Conservation (phyloP, 148 eudicot genomes). For the Chenopodium album region DNA sequence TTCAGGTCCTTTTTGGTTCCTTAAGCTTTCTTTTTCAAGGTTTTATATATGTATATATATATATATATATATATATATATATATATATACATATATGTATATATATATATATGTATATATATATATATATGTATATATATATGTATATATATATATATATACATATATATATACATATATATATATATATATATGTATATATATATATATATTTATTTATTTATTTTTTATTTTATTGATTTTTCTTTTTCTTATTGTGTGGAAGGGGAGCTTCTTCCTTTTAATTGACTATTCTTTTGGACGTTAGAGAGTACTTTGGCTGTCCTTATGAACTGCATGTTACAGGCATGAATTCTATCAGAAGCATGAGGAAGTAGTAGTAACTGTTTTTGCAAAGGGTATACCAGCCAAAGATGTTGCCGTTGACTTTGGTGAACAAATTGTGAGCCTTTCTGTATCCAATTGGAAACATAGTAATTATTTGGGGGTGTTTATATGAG, state of each 20-base stretch:
- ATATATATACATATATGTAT: no score
- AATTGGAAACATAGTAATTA: neutral
- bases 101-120: no score
- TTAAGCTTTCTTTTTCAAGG: neutral
- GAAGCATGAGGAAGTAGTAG: conserved; percentile 95
- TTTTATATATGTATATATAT: no score
- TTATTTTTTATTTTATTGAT: no score
- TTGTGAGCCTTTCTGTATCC: conserved; percentile 42
- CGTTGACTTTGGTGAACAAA: conserved; percentile 92
- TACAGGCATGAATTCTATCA: conserved; percentile 97
- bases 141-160: no score
- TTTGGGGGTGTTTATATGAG: neutral
- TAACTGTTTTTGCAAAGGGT: conserved; percentile 89
- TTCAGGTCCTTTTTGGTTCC: conserved; percentile 53
- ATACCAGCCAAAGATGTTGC: conserved; percentile 63
- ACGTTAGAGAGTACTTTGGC: neutral
- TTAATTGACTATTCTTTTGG: neutral
- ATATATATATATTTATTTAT: no score
- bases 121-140: no score
- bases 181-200: no score
- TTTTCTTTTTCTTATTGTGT: no score
- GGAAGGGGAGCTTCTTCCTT: no score
- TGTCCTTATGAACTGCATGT: conserved; percentile 12
- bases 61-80: no score
- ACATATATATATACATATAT: no score